Evolutionary conservation across 1,284 basidiomycete genomes (phyloP).

Genomic region (Trichosporon ovoides): DNA sequence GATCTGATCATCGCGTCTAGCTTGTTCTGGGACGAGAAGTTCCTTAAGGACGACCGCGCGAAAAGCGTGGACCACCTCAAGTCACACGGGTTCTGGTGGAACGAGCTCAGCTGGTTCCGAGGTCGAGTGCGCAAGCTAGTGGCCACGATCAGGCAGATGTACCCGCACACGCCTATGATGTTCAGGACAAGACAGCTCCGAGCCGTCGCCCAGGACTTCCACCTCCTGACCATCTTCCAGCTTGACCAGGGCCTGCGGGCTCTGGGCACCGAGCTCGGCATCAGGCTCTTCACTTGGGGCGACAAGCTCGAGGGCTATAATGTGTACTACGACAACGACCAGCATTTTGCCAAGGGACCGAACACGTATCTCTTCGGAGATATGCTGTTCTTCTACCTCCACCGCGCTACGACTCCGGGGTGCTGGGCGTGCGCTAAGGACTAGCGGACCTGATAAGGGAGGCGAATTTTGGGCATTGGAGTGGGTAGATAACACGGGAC

Average conservation of each 20-base stretch:
- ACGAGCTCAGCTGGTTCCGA: constrained; percentile 26
- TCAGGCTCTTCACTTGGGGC: constrained; percentile 20
- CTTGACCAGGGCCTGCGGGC: constrained; percentile 26
- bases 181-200: constrained; percentile 25
- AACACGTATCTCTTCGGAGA: constrained; percentile 29
- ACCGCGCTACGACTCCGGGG: constrained; percentile 17
- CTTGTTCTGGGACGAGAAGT: constrained; percentile 28
- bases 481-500: no score
- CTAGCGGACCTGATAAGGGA: background rate
- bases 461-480: no score
- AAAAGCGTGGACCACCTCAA: constrained; percentile 1
- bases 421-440: constrained; percentile 22
- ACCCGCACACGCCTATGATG: constrained; percentile 19
- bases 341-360: constrained; percentile 25
- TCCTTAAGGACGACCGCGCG: background rate
- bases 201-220: constrained; percentile 5
- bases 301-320: constrained; percentile 14
- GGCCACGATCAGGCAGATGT: constrained; percentile 7
- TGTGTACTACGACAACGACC: constrained; percentile 25
- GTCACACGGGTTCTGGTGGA: constrained; percentile 19
- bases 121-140: constrained; percentile 20
- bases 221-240: constrained; percentile 26
- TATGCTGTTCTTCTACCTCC: constrained; percentile 30
- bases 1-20: constrained; percentile 17
- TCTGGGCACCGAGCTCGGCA: constrained; percentile 18